These are phyloP conservation scores for Blastocystis sp. DNA, from an alignment of 352 stramenopile genomes.

Conservation along the genomic window DNA sequence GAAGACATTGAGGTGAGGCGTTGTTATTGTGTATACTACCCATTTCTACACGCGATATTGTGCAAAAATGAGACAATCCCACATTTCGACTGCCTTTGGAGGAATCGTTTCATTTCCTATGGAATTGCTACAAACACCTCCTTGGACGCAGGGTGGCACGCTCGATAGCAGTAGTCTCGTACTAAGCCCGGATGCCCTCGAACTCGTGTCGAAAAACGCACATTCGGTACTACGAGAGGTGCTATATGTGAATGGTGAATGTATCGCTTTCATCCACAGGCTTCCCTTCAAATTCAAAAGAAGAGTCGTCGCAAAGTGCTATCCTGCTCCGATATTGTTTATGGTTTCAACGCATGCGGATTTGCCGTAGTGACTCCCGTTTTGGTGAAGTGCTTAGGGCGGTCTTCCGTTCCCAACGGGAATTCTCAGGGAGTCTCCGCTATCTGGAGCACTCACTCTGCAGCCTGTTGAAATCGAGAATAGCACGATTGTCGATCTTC, in stretches of 20 bases:
- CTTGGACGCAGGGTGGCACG: background rate
- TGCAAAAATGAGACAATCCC: background rate
- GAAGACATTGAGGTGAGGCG: too few species aligned
- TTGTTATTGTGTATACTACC: too few species aligned
- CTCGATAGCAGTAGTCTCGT: background rate
- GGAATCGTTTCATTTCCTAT: background rate
- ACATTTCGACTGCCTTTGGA: background rate
- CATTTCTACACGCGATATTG: too few species aligned
- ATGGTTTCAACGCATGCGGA: slow-evolving; percentile 7
- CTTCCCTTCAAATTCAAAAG: slow-evolving; percentile 46
- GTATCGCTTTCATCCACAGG: background rate
- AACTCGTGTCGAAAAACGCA: background rate
- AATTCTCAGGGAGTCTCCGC: background rate
- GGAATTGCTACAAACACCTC: background rate
- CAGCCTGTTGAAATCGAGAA: background rate
- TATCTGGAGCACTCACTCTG: background rate
- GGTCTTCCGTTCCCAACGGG: slow-evolving; percentile 14
- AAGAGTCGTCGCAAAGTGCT: slow-evolving; percentile 32
- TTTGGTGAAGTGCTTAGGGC: background rate
- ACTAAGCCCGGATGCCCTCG: background rate
- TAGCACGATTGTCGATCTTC: background rate
- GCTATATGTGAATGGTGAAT: slow-evolving; percentile 1
- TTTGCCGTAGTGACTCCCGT: background rate
- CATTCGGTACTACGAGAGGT: background rate
- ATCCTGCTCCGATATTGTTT: slow-evolving; percentile 1